Evolutionary conservation across 352 stramenopile genomes (phyloP), one percentile per base, ranked within the genome.

Genomic region (Pythium oligandrum): DNA sequence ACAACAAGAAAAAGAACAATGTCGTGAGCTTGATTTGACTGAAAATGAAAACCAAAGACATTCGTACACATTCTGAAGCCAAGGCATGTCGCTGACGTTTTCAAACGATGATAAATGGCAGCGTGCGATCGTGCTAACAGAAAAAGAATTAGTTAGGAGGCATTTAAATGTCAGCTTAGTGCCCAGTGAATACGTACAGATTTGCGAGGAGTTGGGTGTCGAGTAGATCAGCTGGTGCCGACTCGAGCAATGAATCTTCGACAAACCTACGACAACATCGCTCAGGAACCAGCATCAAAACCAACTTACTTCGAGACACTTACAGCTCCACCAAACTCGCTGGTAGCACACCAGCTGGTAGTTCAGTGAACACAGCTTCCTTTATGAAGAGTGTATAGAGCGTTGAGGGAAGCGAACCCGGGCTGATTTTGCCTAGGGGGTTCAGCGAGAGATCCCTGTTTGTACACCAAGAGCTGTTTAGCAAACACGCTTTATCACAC

Each of bases 401-500:
- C 38, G 7, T 42, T 42, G 38, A 42, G 7, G 38, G 38, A 12
- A 42, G 38, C 7, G 7, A 8, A 12, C 12, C 12, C 38, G 38
- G 38, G 38, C 12, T 42, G 38, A 42, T 42, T 8, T 8, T 12
- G 7, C 7, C 12, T 8, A 42, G 17, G 5, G 34, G 43, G 38
- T 62, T 62, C 7, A 37, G 3, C 5, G 3, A 4, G 40, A 62
- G 42, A 40, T 51, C 40, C 6, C 55, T 62, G 35, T 42, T 12
- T 12, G 38, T 8, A 12, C 38, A 42, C 38, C 12, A 12, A 42
- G 12, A 42, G 38, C 7, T 12, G 38, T 42, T 12, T 8, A 42
- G 38, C 38, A 12, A 8, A 42, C 38, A 26, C 17, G 17, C 17
- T 26, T 26, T 26, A 26, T 26, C 17, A 26, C 17, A 26, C 17